Base-by-base conservation (phyloP, 441 rosid species). In the Kokia cookei region DNA sequence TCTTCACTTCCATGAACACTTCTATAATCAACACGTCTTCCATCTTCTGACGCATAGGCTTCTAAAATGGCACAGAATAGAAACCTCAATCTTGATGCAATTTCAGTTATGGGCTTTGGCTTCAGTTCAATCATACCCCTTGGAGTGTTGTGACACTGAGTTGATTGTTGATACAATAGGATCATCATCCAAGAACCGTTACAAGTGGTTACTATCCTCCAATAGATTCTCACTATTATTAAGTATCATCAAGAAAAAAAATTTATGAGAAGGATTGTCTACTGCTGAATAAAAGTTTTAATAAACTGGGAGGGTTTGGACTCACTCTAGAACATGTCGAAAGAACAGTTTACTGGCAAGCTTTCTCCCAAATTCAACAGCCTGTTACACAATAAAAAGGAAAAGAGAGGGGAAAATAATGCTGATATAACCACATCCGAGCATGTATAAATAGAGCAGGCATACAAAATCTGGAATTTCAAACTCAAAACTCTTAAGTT, bases 1-100 rank as follows among this genome's bases (percentile, higher is more conserved):
- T 94, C 97, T 83, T 92, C 98, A 76, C 96, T 92, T 61, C 96
- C 98, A 83, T 90, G 93, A 76, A 94, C 85, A 73, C 88, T 92
- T 88, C 87, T 87, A 71, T 94, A 92, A 82, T 92, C 97, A 27
- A 94, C 90, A 82, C 88, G 97, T 84, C 76, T 89, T 58, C 96
- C 96, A 84, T 90, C 92, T 69, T 79, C 88, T 3, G 93, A 89
- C 75, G 82, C 78, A 82, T 87, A 94, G 65, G 96, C 93, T 81
- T 92, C 97, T 74, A 85, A 86, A 42, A 94, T 89, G 43, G 88
- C 93, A 79, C 60, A 75, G 22, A 82, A 87, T 77, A 94, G 45
- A 73, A 88, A 76, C 77, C 93, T 82, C 74, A 94, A 80, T 74
- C 98, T 91, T 10, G 85, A 86, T 19, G 92, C 89, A 74, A 92